Evolutionary conservation across 2,329 filamentous ascomycete species (phyloP), one percentile per base, ranked within the genome.

Genomic region (Pseudopyrenochaeta lycopersici): DNA sequence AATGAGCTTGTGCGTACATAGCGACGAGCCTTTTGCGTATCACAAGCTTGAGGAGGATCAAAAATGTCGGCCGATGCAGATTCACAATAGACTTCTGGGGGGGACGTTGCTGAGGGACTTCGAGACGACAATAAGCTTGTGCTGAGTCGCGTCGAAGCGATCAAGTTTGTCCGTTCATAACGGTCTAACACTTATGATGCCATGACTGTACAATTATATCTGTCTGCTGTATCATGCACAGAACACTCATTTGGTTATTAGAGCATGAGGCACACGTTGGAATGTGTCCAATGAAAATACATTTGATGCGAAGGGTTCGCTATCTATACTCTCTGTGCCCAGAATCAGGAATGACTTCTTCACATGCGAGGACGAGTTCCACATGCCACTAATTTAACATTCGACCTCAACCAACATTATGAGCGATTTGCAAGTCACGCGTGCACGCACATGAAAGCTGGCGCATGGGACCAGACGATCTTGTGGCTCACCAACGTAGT

Each of bases 351-450:
- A 7, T 23, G 15, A 31, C 18, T 17, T 12, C 18, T 49, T 45
- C 27, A 23, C 45, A 53, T 48, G 32, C 33, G 27, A 45, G 30
- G 23, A 31, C 27, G 9, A 18, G 11, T 4, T 21, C 15, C 49
- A 12, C 39, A 18, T 48, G 45, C 44, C 45, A 32, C 36, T 35
- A 35, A 31, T 23, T 44, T 31, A n/a, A 21, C 7, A 35, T 27
- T 7, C 11, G 7, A 36, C 18, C 18, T 27, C 36, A 21, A 38
- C 5, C 7, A 20, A 3, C 14, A 18, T 15, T 18, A 46, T 40
- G 44, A 38, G 38, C 45, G 39, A 54, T 58, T 50, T 55, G 50
- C 58, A 40, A 35, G 56, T 64, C 62, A 64, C 51, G 59, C 56
- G 62, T 57, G 47, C 55, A 60, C 36, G 36, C 31, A 27, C 53